Base-by-base conservation (phyloP, 139 green algal species). In the Trebouxia sp. region DNA sequence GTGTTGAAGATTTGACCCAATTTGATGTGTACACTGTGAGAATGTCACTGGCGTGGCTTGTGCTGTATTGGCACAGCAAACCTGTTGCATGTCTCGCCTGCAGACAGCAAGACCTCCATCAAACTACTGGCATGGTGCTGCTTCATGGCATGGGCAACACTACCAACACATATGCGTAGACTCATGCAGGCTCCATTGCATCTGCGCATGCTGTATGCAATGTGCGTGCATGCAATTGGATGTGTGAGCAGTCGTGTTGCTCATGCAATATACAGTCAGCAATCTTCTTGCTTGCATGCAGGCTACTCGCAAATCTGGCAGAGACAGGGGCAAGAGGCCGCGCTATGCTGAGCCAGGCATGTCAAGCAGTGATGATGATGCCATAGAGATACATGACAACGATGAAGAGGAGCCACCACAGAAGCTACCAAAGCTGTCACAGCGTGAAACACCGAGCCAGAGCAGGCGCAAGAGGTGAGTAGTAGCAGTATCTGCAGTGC, bases 341-440 rank as follows among this genome's bases (percentile, higher is more conserved):
- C 69, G 41, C 39, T 77, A 77, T 37, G n/a, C 69, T 56, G 69
- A 77, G 69, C 41, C 69, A 41, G 69, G 69, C n/a, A 37, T 35
- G 8, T 77, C 69, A 56, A 41, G 69, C 41, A 51, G 43, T 55
- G 69, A 77, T 53, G 42, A 22, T 24, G 69, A 51, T 20, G 69
- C 41, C 26, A 77, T 72, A 28, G 62, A 72, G 3, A n/a, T 72
- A 24, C n/a, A 72, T 6, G 35, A 72, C 24, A 42, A 12, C 28
- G 62, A 72, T 24, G 15, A 43, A 45, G 62, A 45, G 35, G 62
- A 72, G 20, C 2, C 62, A 0, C 32, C 32, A 9, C 62, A 43
- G 12, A 72, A 72, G 32, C 32, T 72, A 11, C 32, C 62, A 72
- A 72, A 72, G 62, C 62, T 72, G 35, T 72, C 62, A 45, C 62